These are phyloP conservation scores for Ruellia speciosa DNA, from an alignment of 305 asterid species.

Conservation along the genomic window DNA sequence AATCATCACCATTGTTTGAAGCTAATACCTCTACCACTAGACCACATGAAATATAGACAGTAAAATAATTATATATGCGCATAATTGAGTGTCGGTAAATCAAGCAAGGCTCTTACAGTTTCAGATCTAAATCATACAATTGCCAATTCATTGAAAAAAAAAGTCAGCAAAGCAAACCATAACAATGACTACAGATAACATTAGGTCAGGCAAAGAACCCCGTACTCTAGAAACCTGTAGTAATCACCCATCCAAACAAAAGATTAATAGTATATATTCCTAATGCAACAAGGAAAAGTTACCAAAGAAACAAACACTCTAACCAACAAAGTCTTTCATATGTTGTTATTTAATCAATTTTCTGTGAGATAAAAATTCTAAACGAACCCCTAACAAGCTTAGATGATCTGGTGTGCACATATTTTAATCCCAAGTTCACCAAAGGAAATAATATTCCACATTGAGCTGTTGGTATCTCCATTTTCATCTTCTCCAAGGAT, in stretches of 20 bases:
- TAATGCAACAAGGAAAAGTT: not conserved
- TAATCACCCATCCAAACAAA: not conserved
- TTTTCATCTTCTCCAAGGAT: not conserved
- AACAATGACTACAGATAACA: not conserved
- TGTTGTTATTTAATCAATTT: not conserved
- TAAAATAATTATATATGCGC: too few species aligned
- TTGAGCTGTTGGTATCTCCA: not conserved
- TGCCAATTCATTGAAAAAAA: not conserved
- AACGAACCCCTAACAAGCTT: not conserved
- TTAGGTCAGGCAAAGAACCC: not conserved
- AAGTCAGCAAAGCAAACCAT: not conserved
- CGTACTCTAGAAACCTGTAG: not conserved
- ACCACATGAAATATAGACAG: too few species aligned
- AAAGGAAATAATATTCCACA: not conserved
- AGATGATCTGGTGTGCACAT: not conserved
- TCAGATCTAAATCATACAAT: not conserved
- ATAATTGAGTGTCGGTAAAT: too few species aligned
- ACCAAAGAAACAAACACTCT: not conserved
- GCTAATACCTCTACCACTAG: too few species aligned
- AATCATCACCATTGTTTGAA: too few species aligned
- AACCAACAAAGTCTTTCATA: not conserved
- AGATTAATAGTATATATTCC: slow-evolving; percentile 1
- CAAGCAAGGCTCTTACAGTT: not conserved
- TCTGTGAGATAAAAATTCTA: not conserved
- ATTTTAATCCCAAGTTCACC: not conserved